Evolutionary conservation across 345 rosid genomes (phyloP), one percentile per base, ranked within the genome.

Genomic region (Erysimum cheiranthoides): DNA sequence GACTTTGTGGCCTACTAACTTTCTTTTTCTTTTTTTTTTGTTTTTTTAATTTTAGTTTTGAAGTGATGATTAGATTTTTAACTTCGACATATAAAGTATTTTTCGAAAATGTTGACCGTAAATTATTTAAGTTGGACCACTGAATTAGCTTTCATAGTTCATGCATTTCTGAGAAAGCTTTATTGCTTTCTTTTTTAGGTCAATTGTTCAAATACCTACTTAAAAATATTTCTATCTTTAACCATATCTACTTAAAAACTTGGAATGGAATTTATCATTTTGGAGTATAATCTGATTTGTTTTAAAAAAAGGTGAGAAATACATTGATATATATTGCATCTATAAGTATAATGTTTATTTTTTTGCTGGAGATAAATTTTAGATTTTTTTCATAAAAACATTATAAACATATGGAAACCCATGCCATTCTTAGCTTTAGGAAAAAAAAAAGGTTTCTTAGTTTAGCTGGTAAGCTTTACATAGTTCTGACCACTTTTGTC

Each of bases 1-100:
- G 79, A 75, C 69, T 71, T 77, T 56, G 71, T 63, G 61, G 76
- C 72, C 57, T 71, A 51, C 62, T 47, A 67, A 65, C 62, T 65
- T 71, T n/a, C n/a, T n/a, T 54, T 3, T 66, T 43, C 5, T 45
- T 68, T 68, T n/a, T 40, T 14, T 47, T 46, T 28, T 67, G 0
- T 28, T 67, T 27, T 40, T 34, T 49, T n/a, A n/a, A n/a, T 5
- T 11, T 21, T 10, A 8, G 3, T 6, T 59, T 10, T 3, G 56
- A 49, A 18, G 31, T 43, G 46, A 35, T 40, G 36, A 60, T 68
- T 61, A 6, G 21, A 5, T 18, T 75, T 45, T 39, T 38, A 57
- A 50, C 32, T 61, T 68, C 2, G n/a, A 17, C 43, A 17, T 57
- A 61, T 42, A 1, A 1, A 68, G n/a, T 65, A 28, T 49, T 39